Evolutionary conservation across 2,329 filamentous ascomycete species (phyloP).

Genomic region (Colletotrichum tabaci): DNA sequence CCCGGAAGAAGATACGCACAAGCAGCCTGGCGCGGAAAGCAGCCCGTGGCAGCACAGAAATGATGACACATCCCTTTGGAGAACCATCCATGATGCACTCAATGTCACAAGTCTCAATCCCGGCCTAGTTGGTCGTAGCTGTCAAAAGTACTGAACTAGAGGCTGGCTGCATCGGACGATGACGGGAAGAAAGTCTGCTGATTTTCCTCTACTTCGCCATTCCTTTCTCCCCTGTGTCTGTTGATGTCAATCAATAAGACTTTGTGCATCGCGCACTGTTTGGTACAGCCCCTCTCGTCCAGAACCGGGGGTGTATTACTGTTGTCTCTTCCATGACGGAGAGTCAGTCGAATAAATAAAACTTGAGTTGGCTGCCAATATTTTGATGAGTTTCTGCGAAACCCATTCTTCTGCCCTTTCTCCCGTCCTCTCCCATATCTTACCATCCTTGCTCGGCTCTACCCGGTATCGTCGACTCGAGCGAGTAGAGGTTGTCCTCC

Average conservation of each 20-base stretch:
- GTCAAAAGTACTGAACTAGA: slow-evolving; percentile 28
- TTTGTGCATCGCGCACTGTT: slow-evolving; percentile 15
- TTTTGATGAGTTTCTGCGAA: slow-evolving; percentile 9
- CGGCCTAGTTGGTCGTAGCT: slow-evolving; percentile 1
- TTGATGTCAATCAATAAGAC: slow-evolving; percentile 31
- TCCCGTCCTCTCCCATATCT: neutral
- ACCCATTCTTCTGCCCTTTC: neutral
- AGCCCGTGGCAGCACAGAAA: slow-evolving; percentile 7
- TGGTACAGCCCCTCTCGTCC: slow-evolving; percentile 18
- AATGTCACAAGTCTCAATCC: slow-evolving; percentile 16
- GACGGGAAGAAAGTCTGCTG: slow-evolving; percentile 34
- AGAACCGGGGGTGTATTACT: slow-evolving; percentile 5
- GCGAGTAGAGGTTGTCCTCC: slow-evolving; percentile 16
- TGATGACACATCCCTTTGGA: slow-evolving; percentile 5
- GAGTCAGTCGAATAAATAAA: slow-evolving; percentile 28
- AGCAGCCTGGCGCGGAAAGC: slow-evolving; percentile 18
- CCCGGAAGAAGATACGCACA: slow-evolving; percentile 16
- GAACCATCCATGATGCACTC: slow-evolving; percentile 18
- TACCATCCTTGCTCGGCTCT: slow-evolving; percentile 18
- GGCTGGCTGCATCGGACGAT: slow-evolving; percentile 33
- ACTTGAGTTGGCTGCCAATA: slow-evolving; percentile 21
- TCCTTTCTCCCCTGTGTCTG: slow-evolving; percentile 19
- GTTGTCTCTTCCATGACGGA: slow-evolving; percentile 19
- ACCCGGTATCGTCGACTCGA: slow-evolving; percentile 3
- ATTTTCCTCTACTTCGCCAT: slow-evolving; percentile 22